A percentile compares a stretch with the other conserved stretches of the same genome.
These are phyloP conservation scores for Microcyclospora pomicola DNA, from an alignment of 2,329 filamentous ascomycete genomes.

Conservation along the genomic window DNA sequence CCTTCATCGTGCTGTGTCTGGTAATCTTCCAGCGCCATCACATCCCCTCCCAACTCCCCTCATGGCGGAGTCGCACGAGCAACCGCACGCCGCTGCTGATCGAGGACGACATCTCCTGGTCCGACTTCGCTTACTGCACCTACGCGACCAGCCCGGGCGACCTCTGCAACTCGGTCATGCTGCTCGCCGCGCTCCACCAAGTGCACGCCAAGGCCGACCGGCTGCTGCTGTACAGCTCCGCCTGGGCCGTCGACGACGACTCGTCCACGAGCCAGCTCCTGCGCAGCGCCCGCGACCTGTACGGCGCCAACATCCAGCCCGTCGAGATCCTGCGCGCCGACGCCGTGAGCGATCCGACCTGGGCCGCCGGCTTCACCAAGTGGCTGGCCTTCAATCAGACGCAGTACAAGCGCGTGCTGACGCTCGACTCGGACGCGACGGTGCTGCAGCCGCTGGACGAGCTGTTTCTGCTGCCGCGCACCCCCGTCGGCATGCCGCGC, in stretches of 20 bases:
- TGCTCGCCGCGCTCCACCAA: slow-evolving; percentile 30
- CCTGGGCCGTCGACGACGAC: slow-evolving; percentile 21
- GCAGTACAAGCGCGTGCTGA: slow-evolving; percentile 45
- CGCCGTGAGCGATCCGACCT: slow-evolving; percentile 27
- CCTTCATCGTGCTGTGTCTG: too few species aligned
- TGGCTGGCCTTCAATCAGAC: slow-evolving; percentile 55
- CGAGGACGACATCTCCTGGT: slow-evolving; percentile 16
- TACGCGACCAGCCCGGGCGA: slow-evolving; percentile 30
- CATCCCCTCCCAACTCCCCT: too few species aligned
- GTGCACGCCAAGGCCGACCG: slow-evolving; percentile 32
- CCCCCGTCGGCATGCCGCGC: slow-evolving; percentile 49
- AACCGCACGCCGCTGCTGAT: too few species aligned
- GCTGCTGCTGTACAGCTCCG: slow-evolving; percentile 31
- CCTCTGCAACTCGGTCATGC: slow-evolving; percentile 31
- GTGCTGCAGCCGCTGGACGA: slow-evolving; percentile 54
- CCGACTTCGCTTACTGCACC: slow-evolving; percentile 28
- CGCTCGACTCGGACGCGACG: slow-evolving; percentile 50
- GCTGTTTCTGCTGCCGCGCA: slow-evolving; percentile 51
- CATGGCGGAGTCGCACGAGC: too few species aligned
- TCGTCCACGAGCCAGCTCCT: slow-evolving; percentile 17
- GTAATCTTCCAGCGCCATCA: too few species aligned
- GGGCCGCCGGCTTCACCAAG: slow-evolving; percentile 52
- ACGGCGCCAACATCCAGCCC: slow-evolving; percentile 37
- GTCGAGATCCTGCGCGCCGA: slow-evolving; percentile 22
- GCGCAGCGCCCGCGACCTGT: slow-evolving; percentile 30